These are phyloP conservation scores for Inga laurina DNA, from an alignment of 306 rosid species.

Conservation along the genomic window DNA sequence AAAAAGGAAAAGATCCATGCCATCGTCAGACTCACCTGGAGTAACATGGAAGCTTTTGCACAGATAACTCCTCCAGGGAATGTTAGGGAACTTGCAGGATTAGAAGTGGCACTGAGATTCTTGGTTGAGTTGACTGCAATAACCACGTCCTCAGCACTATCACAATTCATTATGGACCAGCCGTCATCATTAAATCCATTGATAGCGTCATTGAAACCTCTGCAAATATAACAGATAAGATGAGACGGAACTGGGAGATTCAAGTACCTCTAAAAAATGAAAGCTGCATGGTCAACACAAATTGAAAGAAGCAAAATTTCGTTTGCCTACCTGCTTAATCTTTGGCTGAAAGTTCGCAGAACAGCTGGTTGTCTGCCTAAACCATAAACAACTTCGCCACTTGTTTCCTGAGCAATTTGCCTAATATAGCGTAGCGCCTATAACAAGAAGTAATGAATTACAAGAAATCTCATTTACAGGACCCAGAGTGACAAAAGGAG, in stretches of 20 bases:
- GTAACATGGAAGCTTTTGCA: constrained; percentile 82
- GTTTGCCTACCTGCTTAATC: constrained; percentile 62
- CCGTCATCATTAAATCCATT: constrained; percentile 86
- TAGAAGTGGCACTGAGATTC: constrained; percentile 50
- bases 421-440: constrained; percentile 87
- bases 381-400: constrained; percentile 96
- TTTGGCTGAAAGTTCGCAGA: constrained; percentile 91
- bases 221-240: constrained; percentile 30
- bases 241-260: not conserved
- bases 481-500: not conserved
- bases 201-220: constrained; percentile 77
- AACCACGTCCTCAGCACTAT: constrained; percentile 71
- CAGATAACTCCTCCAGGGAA: constrained; percentile 70
- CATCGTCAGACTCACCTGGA: constrained; percentile 49
- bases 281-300: not conserved
- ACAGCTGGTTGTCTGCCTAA: constrained; percentile 98
- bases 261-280: not conserved
- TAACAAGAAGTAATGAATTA: constrained; percentile 36
- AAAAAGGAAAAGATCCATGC: not conserved
- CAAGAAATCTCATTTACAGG: not conserved
- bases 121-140: constrained; percentile 60
- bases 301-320: not conserved
- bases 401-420: constrained; percentile 94
- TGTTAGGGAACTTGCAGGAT: constrained; percentile 52
- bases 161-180: constrained; percentile 71